A percentile compares a stretch with the other conserved stretches of the same genome.
phyloP scores from a whole-genome alignment of 2,329 filamentous ascomycete genomes.

The Exophiala sideris region DNA sequence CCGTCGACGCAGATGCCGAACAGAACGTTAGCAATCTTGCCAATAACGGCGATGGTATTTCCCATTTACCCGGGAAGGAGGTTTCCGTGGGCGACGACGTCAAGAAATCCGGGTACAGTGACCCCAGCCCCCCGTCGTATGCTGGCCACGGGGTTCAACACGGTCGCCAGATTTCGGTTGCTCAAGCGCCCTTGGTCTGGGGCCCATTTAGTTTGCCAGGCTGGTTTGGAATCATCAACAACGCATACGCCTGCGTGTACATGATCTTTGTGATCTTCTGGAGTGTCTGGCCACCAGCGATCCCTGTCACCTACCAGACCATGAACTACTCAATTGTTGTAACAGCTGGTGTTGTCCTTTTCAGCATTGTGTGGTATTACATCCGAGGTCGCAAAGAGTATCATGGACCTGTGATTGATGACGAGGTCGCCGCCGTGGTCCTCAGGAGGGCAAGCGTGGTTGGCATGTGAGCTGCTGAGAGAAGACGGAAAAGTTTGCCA shows the following conservation, averaged over 20 bases:
- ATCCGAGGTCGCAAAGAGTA: conserved; percentile 44
- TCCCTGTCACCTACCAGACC: conserved; percentile 33
- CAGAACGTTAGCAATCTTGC: conserved; percentile 27
- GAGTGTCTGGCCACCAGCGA: conserved; percentile 49
- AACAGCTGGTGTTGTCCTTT: conserved; percentile 41
- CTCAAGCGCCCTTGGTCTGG: conserved; percentile 44
- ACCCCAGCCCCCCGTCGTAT: not conserved
- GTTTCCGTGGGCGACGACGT: not conserved
- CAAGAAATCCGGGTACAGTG: not conserved
- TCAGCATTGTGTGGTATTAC: conserved; percentile 49
- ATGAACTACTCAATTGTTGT: conserved; percentile 52
- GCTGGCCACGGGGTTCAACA: not conserved
- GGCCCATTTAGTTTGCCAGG: conserved; percentile 56
- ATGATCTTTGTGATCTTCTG: conserved; percentile 56
- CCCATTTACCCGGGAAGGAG: not conserved
- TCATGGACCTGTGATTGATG: conserved; percentile 44
- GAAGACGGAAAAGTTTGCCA: not conserved
- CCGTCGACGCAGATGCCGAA: conserved; percentile 24
- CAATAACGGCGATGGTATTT: not conserved
- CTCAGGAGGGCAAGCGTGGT: conserved; percentile 17
- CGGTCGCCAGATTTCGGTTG: conserved; percentile 19
- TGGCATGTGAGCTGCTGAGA: conserved; percentile 4
- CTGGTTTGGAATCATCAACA: conserved; percentile 52
- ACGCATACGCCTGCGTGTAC: conserved; percentile 53
- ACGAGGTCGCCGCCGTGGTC: conserved; percentile 22